These are phyloP conservation scores for Eimeria acervulina DNA, from an alignment of 169 alveolate genomes.

Conservation along the genomic window DNA sequence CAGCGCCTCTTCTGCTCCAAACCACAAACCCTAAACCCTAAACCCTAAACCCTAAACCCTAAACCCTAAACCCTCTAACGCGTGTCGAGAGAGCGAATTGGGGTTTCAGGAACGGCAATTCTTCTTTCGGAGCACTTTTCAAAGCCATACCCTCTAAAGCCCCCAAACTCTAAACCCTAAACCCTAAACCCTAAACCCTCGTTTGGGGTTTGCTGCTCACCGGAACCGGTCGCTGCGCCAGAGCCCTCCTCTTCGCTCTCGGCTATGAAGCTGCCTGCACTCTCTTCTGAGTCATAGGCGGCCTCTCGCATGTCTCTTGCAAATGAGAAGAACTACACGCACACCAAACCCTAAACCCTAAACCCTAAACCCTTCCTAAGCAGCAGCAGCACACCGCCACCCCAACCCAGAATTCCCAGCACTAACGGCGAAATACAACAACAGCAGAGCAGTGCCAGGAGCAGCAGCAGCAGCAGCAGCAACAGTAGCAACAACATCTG, in stretches of 20 bases:
- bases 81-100: too few relatives aligned
- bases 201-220: not conserved
- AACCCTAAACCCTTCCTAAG: too few relatives aligned
- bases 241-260: not conserved
- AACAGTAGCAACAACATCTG: too few relatives aligned
- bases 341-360: not conserved
- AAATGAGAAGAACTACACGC: not conserved
- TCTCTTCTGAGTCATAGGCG: conserved; percentile 22
- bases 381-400: too few relatives aligned
- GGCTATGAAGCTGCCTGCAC: conserved; percentile 28
- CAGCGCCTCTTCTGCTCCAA: conserved; percentile 28
- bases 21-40: conserved; percentile 1
- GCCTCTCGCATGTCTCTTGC: not conserved
- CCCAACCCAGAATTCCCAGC: too few relatives aligned
- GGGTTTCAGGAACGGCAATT: too few relatives aligned
- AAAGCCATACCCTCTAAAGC: not conserved
- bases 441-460: too few relatives aligned
- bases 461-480: too few relatives aligned
- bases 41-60: not conserved
- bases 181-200: too few relatives aligned
- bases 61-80: not conserved
- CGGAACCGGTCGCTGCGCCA: not conserved
- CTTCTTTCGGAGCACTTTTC: not conserved
- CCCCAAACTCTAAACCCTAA: not conserved
- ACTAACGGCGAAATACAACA: too few relatives aligned